Conservation (phyloP, 129 eudicot genomes). For the Mikania micrantha region DNA sequence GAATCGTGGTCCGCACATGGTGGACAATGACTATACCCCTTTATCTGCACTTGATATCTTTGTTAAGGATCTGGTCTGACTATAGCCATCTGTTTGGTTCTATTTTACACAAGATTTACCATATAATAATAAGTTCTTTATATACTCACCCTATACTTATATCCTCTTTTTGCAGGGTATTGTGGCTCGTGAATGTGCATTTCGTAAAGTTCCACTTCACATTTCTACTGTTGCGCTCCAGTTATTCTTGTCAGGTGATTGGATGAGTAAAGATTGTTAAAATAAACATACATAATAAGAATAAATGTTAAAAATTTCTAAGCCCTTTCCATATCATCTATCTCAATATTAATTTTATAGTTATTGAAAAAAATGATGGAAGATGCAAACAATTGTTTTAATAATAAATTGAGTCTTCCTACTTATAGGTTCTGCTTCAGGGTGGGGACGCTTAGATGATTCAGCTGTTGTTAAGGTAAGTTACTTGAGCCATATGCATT, state of each 20-base stretch:
- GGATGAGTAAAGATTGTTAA: conserved; percentile 1
- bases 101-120: not conserved
- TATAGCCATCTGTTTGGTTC: conserved; percentile 6
- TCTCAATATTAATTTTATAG: not conserved
- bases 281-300: not conserved
- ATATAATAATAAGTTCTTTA: not conserved
- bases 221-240: conserved; percentile 83
- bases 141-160: conserved; percentile 1
- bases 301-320: not conserved
- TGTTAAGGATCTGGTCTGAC: conserved; percentile 96
- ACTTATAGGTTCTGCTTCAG: conserved; percentile 92
- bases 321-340: not conserved
- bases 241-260: conserved; percentile 80
- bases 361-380: not conserved
- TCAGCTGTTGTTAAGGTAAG: conserved; percentile 95
- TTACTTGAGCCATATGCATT: conserved; percentile 18
- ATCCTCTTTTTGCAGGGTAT: conserved; percentile 57
- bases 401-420: not conserved
- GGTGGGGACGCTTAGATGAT: conserved; percentile 98
- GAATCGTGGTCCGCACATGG: conserved; percentile 98
- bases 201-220: conserved; percentile 89
- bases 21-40: conserved; percentile 90
- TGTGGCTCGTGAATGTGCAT: conserved; percentile 84
- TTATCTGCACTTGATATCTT: conserved; percentile 97
- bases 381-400: not conserved